Evolutionary conservation across 768 basidiomycete genomes (phyloP).

Genomic region (Psilocybe tampanensis): DNA sequence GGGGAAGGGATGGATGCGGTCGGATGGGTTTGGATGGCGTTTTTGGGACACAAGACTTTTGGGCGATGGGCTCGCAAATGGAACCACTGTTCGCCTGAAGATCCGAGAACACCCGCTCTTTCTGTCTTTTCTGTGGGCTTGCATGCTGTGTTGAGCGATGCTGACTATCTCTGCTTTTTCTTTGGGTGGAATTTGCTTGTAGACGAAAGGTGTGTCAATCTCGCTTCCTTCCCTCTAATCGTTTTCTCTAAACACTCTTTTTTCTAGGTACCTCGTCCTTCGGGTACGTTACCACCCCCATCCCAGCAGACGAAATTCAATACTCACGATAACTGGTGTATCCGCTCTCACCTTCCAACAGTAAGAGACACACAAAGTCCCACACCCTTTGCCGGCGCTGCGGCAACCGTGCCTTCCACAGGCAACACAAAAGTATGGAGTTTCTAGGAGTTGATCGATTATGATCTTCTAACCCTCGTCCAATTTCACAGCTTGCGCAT

Average conservation of each 20-base stretch:
- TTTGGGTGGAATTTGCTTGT: conserved; percentile 16
- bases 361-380: conserved; percentile 97
- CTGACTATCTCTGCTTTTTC: conserved; percentile 27
- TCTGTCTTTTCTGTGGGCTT: not conserved
- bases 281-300: conserved; percentile 59
- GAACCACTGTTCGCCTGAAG: not conserved
- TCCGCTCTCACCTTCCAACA: conserved; percentile 30
- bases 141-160: conserved; percentile 8
- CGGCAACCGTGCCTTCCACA: conserved; percentile 94
- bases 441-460: not conserved
- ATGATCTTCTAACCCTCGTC: not conserved
- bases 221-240: not conserved
- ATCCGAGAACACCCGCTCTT: conserved; percentile 1
- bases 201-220: conserved; percentile 83
- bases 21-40: conserved; percentile 27
- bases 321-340: not conserved
- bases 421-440: conserved; percentile 92
- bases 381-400: conserved; percentile 98
- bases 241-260: conserved; percentile 1
- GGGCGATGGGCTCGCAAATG: not conserved
- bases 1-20: conserved; percentile 27
- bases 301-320: not conserved
- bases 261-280: conserved; percentile 87
- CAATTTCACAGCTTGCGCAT: conserved; percentile 78
- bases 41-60: conserved; percentile 2